phyloP scores from a whole-genome alignment of 2,329 filamentous ascomycete species.

The Biscogniauxia marginata region DNA sequence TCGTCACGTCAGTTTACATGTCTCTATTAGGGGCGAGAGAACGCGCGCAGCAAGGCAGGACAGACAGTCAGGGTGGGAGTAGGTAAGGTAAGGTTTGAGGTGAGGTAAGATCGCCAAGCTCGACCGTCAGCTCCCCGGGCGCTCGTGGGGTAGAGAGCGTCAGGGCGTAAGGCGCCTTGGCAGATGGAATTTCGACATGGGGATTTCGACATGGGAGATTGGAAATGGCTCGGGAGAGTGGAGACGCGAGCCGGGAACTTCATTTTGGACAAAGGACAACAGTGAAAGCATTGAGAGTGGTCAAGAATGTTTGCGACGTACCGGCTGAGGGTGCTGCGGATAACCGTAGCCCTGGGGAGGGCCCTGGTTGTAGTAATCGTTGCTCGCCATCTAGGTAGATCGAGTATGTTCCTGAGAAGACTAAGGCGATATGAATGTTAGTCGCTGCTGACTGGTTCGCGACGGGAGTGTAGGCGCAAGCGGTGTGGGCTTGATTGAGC shows the following conservation, averaged over 20 bases:
- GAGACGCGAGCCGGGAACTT: neutral
- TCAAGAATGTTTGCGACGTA: conserved; percentile 28
- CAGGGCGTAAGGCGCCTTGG: neutral
- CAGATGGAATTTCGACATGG: neutral
- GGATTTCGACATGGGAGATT: neutral
- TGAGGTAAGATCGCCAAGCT: neutral
- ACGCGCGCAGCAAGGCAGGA: neutral
- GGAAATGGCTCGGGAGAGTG: neutral
- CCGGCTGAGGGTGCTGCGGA: conserved; percentile 44
- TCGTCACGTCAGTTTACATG: conserved; percentile 3
- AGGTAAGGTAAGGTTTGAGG: neutral
- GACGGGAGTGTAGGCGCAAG: neutral
- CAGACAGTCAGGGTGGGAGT: neutral
- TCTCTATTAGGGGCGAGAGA: neutral
- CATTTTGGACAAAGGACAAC: neutral
- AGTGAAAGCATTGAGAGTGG: neutral
- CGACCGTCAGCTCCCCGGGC: neutral
- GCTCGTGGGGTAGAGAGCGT: neutral
- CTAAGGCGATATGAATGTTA: neutral
- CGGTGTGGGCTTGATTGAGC: neutral
- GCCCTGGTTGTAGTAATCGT: conserved; percentile 33
- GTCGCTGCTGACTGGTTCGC: neutral
- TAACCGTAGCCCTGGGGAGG: conserved; percentile 34
- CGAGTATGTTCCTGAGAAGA: neutral
- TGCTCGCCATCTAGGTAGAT: conserved; percentile 28